Evolutionary conservation across 2,329 filamentous ascomycete species (phyloP).

Genomic region (Pestalotiopsis sp.): DNA sequence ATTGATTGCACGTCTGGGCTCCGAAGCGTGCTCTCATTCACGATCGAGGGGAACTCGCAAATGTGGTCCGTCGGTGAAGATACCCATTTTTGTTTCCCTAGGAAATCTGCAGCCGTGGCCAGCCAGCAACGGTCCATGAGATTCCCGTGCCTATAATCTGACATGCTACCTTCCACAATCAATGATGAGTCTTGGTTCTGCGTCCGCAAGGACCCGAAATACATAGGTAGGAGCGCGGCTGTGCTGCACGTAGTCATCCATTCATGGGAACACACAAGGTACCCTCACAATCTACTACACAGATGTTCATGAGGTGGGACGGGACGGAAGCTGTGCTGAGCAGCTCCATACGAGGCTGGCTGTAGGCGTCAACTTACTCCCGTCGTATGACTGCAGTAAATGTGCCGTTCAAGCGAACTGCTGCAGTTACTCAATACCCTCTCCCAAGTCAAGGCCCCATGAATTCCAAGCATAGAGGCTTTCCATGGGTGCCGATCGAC

Average conservation of each 20-base stretch:
- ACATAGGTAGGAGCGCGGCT: not conserved
- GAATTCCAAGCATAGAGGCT: not conserved
- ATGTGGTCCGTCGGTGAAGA: not conserved
- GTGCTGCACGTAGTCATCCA: not conserved
- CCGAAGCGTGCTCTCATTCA: not conserved
- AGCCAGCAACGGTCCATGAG: not conserved
- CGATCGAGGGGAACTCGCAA: not conserved
- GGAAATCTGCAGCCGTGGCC: not conserved
- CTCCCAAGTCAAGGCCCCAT: no score
- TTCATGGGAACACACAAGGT: not conserved
- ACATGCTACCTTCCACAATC: not conserved
- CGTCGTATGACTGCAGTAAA: not conserved
- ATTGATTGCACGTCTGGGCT: not conserved
- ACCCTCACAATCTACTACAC: not conserved
- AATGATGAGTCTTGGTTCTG: not conserved
- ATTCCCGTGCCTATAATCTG: not conserved
- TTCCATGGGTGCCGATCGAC: not conserved
- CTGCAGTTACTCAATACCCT: not conserved
- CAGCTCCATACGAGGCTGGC: not conserved
- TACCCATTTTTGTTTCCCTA: not conserved
- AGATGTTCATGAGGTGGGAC: not conserved
- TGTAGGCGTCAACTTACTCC: not conserved
- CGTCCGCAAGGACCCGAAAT: not conserved
- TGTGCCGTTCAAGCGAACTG: not conserved
- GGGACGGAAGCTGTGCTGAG: not conserved